These are phyloP conservation scores for Scheffersomyces ergatensis DNA, from an alignment of 805 yeast genomes.

Conservation along the genomic window DNA sequence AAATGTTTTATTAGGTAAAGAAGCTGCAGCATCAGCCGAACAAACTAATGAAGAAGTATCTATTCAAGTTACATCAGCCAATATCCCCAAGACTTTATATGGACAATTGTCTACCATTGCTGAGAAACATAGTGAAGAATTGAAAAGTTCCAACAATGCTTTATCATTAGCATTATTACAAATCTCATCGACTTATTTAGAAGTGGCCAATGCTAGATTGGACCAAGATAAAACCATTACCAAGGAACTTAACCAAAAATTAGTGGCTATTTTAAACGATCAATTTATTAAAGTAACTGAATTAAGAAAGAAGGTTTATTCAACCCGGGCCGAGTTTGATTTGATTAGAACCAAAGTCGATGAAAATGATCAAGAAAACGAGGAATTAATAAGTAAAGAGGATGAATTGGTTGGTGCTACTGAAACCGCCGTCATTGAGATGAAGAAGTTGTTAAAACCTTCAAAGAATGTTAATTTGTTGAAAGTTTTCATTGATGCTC, in stretches of 20 bases:
- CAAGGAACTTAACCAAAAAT: conserved; percentile 55
- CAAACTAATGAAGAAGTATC: conserved; percentile 16
- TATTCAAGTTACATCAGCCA: conserved; percentile 29
- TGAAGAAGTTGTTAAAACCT: conserved; percentile 71
- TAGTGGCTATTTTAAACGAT: conserved; percentile 50
- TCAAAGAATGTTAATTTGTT: conserved; percentile 61
- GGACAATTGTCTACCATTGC: conserved; percentile 66
- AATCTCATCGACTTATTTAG: conserved; percentile 54
- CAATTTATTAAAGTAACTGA: conserved; percentile 61
- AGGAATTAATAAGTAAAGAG: conserved; percentile 57
- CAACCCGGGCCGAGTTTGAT: conserved; percentile 69
- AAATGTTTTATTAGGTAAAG: conserved; percentile 44
- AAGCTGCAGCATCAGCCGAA: conserved; percentile 11
- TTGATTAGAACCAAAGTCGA: conserved; percentile 52
- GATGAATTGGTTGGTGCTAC: conserved; percentile 81
- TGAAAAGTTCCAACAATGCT: conserved; percentile 45
- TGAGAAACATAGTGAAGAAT: conserved; percentile 45
- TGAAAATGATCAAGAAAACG: conserved; percentile 49
- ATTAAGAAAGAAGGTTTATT: conserved; percentile 66
- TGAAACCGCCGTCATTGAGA: conserved; percentile 72
- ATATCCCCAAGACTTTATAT: conserved; percentile 67
- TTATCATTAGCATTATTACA: conserved; percentile 54
- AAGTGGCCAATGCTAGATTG: conserved; percentile 64
- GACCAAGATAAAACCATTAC: conserved; percentile 67
- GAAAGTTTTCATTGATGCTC: conserved; percentile 67